Conservation (phyloP, 495 filamentous ascomycete species). For the Tuber melanosporum region DNA sequence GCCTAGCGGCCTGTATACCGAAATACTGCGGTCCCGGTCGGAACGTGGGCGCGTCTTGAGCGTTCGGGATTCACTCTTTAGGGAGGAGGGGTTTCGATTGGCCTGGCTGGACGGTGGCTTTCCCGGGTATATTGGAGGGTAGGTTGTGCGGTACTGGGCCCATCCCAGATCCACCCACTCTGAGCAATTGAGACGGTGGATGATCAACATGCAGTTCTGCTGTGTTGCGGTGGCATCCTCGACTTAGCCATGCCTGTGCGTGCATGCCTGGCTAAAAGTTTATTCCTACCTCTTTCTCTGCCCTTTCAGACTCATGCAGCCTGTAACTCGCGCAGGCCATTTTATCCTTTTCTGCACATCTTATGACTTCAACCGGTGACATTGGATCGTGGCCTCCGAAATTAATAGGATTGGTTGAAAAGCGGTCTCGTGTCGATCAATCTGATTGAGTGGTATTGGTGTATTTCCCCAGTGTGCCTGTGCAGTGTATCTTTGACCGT, state of each 20-base stretch:
- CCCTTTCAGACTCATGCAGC: background rate
- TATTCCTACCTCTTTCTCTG: slow-evolving; percentile 1
- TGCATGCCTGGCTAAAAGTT: background rate
- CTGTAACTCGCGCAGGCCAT: background rate
- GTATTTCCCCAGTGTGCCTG: background rate
- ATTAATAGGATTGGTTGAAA: background rate
- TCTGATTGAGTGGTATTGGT: background rate
- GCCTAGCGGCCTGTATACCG: background rate
- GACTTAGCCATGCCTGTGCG: background rate
- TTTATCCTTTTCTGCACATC: background rate
- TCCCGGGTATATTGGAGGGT: background rate
- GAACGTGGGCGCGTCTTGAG: background rate
- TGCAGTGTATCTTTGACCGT: background rate
- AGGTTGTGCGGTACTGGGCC: background rate
- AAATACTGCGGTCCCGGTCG: background rate
- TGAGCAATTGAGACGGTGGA: background rate
- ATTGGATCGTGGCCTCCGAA: background rate
- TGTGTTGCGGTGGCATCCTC: background rate
- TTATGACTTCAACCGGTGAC: background rate
- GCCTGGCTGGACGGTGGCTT: background rate
- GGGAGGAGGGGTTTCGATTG: background rate
- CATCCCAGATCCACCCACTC: background rate
- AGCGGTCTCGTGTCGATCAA: background rate
- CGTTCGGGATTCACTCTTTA: background rate
- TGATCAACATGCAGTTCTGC: no score